phyloP scores from a whole-genome alignment of 805 yeast genomes.

The Suhomyces sp. region DNA sequence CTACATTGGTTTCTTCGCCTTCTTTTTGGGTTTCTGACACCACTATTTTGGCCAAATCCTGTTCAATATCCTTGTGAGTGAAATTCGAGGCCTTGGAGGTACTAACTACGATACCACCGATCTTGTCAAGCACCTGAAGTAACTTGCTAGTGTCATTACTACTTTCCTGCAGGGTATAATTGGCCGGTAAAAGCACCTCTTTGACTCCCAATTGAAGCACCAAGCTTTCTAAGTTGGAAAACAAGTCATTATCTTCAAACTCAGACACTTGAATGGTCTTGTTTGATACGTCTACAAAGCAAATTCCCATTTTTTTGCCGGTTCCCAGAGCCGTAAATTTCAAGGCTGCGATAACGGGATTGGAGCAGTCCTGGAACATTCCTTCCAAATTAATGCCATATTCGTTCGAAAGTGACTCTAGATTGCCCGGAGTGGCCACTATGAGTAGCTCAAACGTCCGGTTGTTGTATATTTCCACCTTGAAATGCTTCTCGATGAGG shows the following conservation, averaged over 20 bases:
- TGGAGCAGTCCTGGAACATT: constrained; percentile 47
- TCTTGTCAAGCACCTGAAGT: constrained; percentile 61
- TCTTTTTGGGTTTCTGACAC: constrained; percentile 26
- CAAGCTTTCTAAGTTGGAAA: constrained; percentile 80
- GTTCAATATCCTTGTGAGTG: constrained; percentile 65
- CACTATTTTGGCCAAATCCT: constrained; percentile 72
- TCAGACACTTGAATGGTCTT: constrained; percentile 69
- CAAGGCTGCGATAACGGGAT: constrained; percentile 40
- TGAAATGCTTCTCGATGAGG: constrained; percentile 66
- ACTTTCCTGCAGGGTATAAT: constrained; percentile 34
- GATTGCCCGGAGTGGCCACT: constrained; percentile 87
- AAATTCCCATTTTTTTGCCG: constrained; percentile 63
- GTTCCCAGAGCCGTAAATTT: constrained; percentile 34
- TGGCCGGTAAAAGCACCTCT: constrained; percentile 67
- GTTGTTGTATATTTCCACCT: constrained; percentile 73
- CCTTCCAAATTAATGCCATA: constrained; percentile 55
- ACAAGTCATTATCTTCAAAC: constrained; percentile 83
- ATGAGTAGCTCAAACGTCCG: constrained; percentile 56
- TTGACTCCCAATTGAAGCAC: constrained; percentile 86
- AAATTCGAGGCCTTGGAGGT: constrained; percentile 57
- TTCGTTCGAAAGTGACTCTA: constrained; percentile 47
- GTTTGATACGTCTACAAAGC: constrained; percentile 72
- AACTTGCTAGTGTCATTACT: constrained; percentile 60
- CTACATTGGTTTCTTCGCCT: constrained; percentile 29
- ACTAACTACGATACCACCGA: constrained; percentile 74